A percentile compares a stretch with the other conserved stretches of the same genome.
phyloP scores from a whole-genome alignment of 2,329 filamentous ascomycete species.

The Verticillium tricorpus region DNA sequence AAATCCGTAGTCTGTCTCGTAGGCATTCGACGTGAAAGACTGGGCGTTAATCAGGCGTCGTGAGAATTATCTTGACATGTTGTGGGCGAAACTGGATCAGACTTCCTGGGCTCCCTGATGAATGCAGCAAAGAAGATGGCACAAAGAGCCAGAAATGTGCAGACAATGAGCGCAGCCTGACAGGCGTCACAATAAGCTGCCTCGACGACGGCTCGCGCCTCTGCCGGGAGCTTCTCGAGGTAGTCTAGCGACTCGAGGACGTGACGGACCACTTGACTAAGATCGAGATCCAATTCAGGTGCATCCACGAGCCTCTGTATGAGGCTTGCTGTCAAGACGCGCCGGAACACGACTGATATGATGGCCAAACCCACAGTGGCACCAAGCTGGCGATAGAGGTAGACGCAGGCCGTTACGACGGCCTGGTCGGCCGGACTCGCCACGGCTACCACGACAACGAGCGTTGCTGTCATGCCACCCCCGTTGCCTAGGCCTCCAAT shows the following conservation, averaged over 20 bases:
- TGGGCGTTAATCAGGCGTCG: too few relatives aligned
- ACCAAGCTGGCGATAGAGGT: background rate
- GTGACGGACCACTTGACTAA: background rate
- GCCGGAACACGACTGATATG: background rate
- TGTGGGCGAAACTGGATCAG: too few relatives aligned
- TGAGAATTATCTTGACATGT: too few relatives aligned
- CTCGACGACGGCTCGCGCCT: background rate
- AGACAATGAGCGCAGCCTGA: background rate
- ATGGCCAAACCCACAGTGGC: background rate
- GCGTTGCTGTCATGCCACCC: background rate
- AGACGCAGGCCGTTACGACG: background rate
- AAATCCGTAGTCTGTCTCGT: too few relatives aligned
- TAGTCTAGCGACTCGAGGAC: background rate
- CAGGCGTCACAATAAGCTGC: background rate
- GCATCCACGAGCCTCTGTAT: background rate
- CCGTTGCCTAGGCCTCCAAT: background rate
- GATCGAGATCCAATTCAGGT: background rate
- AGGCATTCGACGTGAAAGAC: too few relatives aligned
- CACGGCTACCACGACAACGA: background rate
- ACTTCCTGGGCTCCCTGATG: background rate
- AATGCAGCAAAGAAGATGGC: background rate
- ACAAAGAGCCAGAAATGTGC: background rate
- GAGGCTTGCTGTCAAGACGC: background rate
- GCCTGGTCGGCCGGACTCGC: background rate
- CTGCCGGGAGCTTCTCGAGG: background rate